phyloP scores from a whole-genome alignment of 2,329 filamentous ascomycete genomes.

The Paradendryphiella salina region DNA sequence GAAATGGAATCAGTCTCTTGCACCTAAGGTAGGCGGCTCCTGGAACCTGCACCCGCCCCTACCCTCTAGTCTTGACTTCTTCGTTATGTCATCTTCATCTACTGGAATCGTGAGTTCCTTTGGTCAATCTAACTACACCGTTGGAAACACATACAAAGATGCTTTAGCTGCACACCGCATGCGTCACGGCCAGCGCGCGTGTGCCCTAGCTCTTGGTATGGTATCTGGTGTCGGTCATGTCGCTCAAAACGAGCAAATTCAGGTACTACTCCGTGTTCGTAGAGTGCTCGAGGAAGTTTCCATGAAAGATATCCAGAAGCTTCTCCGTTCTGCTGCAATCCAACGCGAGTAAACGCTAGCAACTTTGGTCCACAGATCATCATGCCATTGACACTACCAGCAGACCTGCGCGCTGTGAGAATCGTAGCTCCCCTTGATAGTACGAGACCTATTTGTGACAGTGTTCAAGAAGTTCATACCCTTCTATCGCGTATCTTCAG shows the following conservation, averaged over 20 bases:
- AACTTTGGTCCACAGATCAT: constrained; percentile 20
- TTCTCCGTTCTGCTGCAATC: constrained; percentile 26
- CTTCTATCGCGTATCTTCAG: constrained; percentile 12
- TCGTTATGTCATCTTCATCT: constrained; percentile 29
- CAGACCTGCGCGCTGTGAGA: constrained; percentile 18
- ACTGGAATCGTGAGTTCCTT: constrained; percentile 26
- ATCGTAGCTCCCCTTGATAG: constrained; percentile 23
- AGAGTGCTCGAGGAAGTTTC: constrained; percentile 19
- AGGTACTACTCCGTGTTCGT: constrained; percentile 11
- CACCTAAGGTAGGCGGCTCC: constrained; percentile 41
- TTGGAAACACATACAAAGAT: constrained; percentile 33
- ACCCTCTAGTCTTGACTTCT: constrained; percentile 27
- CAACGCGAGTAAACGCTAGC: constrained; percentile 4
- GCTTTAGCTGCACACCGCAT: constrained; percentile 28
- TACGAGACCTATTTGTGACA: constrained; percentile 16
- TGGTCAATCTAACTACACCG: constrained; percentile 32
- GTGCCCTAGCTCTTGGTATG: constrained; percentile 25
- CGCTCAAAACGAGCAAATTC: constrained; percentile 19
- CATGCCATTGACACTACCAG: constrained; percentile 21
- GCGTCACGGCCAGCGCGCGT: constrained; percentile 16
- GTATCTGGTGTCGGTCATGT: constrained; percentile 21
- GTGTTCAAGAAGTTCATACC: constrained; percentile 15
- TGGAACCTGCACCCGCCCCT: constrained; percentile 35
- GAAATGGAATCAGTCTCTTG: constrained; percentile 16
- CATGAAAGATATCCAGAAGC: constrained; percentile 22